Conservation (phyloP, 176 grass and related monocot genomes). For the Oryza glumipatula region DNA sequence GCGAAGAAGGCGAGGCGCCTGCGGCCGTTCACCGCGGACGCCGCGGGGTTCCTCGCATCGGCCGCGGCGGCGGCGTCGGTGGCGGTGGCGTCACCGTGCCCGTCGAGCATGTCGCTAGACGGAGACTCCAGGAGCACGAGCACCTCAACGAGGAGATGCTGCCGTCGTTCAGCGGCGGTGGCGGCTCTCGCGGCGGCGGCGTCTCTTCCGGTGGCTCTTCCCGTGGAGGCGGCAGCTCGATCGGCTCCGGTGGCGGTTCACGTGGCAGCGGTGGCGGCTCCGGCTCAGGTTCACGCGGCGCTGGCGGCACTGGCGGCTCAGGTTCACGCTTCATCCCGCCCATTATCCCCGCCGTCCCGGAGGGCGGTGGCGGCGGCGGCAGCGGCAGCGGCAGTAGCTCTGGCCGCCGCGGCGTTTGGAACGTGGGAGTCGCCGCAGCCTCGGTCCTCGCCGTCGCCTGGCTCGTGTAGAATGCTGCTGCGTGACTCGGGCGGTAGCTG, state of each 20-base stretch:
- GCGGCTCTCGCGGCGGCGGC: background rate
- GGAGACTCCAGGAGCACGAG: background rate
- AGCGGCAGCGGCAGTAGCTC: background rate
- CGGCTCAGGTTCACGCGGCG: no score
- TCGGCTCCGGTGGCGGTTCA: background rate
- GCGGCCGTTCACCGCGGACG: background rate
- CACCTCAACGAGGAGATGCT: background rate
- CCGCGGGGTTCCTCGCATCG: background rate
- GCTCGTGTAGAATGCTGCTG: background rate
- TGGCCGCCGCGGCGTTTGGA: slow-evolving; percentile 21
- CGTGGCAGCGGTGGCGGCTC: background rate
- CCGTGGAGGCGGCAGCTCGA: background rate
- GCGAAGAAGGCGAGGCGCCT: background rate
- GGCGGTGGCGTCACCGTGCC: background rate
- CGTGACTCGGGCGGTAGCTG: no score
- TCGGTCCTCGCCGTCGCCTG: slow-evolving; percentile 27
- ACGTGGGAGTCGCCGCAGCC: background rate
- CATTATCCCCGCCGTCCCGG: background rate
- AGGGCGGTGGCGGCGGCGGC: background rate
- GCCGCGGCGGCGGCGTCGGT: background rate
- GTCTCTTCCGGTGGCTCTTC: no score
- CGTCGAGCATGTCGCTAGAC: background rate
- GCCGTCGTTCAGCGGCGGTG: background rate
- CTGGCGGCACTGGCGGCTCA: background rate
- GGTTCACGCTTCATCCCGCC: background rate